Evolutionary conservation across 1,139 yeast species (phyloP), one percentile per base, ranked within the genome.

Genomic region (Candida glucosophila): DNA sequence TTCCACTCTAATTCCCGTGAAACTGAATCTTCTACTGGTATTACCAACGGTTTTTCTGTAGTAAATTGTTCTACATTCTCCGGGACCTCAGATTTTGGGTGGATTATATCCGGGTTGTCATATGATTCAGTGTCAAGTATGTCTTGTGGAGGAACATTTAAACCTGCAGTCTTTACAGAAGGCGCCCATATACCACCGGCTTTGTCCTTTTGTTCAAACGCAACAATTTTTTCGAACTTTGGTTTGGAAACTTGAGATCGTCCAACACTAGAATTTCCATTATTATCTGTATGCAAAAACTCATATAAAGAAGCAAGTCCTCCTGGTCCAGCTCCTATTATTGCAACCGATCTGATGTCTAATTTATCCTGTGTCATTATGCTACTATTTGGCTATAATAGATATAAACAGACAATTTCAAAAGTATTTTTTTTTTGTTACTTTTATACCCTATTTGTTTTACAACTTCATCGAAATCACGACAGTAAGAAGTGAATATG

Each of bases 71-170:
- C 24, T 15, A 46, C 39, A 3, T 43, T 33, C 2, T 26, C 22
- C 4, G 25, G 22, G 3, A 47, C 19, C 12, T 28, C 24, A 6
- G 31, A 35, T 5, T 25, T 20, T 1, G 59, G 59, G 23, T 48
- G 47, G 12, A 55, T 37, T 1, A 40, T 35, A 22, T 36, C 42
- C 3, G 60, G 59, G 22, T 40, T 33, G 25, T 44, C 28, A 26
- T 53, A 56, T 11, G 41, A 33, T 13, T 45, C 53, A n/a, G 50
- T 40, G 22, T 53, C 47, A 25, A 55, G 37, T 5, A 47, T 12
- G 5, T 40, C 35, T 27, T 52, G 56, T 0, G 59, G 56, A 11
- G 61, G 62, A 5, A 47, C 36, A 3, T 37, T 39, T 6, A 16
- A 12, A 12, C 19, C 28, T 5, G 9, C 23, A 14, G 18, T 17